Conservation (phyloP, 768 basidiomycete species). For the Amanita rimosa region DNA sequence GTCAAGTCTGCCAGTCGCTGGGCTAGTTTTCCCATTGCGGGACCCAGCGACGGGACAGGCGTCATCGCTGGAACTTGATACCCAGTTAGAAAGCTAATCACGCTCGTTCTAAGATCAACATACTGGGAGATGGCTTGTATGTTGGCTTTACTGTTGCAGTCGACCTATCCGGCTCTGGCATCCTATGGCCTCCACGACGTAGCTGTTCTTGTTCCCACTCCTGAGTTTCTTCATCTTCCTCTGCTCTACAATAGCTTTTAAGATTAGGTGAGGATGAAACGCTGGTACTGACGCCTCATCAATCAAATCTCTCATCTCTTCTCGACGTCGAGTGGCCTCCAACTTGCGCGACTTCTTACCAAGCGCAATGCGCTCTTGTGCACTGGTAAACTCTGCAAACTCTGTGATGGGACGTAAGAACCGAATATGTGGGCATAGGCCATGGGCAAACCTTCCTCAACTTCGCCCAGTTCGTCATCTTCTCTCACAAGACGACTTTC, state of each 20-base stretch:
- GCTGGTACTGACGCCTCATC: constrained; percentile 54
- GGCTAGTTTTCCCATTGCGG: constrained; percentile 50
- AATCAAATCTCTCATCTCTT: constrained; percentile 72
- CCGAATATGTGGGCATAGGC: not conserved
- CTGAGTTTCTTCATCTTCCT: constrained; percentile 73
- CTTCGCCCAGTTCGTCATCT: constrained; percentile 83
- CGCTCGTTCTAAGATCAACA: constrained; percentile 9
- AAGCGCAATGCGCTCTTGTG: constrained; percentile 76
- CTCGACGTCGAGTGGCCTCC: constrained; percentile 56
- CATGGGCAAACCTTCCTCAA: constrained; percentile 61
- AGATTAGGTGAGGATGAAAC: not conserved
- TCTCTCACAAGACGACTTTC: constrained; percentile 74
- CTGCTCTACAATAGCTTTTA: constrained; percentile 34
- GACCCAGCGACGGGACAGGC: constrained; percentile 51
- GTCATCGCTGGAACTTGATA: constrained; percentile 52
- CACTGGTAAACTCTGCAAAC: constrained; percentile 79
- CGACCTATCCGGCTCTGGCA: constrained; percentile 20
- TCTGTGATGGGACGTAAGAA: constrained; percentile 30
- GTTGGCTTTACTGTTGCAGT: constrained; percentile 34
- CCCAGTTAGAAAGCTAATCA: constrained; percentile 8
- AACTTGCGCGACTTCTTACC: constrained; percentile 72
- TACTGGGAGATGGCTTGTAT: constrained; percentile 70
- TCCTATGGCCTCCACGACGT: constrained; percentile 54
- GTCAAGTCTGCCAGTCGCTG: constrained; percentile 49
- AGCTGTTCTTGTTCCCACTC: constrained; percentile 85